Conservation (phyloP, 176 grass and related monocot genomes). For the Triticum monococcum region DNA sequence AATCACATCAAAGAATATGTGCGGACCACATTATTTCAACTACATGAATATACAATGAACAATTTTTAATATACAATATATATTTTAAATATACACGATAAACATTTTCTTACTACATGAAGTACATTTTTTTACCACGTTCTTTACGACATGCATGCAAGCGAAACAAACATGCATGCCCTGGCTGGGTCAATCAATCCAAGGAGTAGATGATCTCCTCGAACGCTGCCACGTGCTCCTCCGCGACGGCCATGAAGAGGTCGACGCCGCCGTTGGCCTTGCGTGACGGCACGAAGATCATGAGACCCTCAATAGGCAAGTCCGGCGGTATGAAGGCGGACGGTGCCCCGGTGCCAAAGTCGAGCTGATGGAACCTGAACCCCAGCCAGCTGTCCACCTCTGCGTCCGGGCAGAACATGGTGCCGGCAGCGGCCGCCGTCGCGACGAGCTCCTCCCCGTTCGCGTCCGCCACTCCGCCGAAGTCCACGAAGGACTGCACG, state of each 20-base stretch:
- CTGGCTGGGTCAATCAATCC: not conserved
- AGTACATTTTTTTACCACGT: too few relatives aligned
- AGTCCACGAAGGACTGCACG: conserved; percentile 38
- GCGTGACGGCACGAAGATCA: conserved; percentile 23
- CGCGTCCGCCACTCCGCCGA: not conserved
- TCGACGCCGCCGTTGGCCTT: conserved; percentile 1
- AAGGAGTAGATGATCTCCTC: conserved; percentile 19
- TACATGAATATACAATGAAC: too few relatives aligned
- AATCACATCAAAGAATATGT: too few relatives aligned
- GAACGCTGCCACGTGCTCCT: conserved; percentile 6
- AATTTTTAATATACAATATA: too few relatives aligned
- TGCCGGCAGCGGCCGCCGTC: conserved; percentile 9
- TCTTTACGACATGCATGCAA: too few relatives aligned
- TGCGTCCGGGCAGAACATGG: conserved; percentile 17
- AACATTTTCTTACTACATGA: too few relatives aligned
- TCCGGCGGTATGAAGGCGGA: not conserved
- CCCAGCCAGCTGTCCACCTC: conserved; percentile 44
- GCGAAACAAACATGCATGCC: too few relatives aligned
- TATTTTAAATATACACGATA: too few relatives aligned
- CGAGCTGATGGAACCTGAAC: conserved; percentile 32
- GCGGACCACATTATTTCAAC: too few relatives aligned
- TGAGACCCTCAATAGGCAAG: conserved; percentile 1
- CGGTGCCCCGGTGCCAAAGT: conserved; percentile 29
- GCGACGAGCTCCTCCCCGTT: conserved; percentile 14
- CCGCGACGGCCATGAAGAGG: conserved; percentile 21